phyloP scores from a whole-genome alignment of 768 basidiomycete genomes.

The Lactarius sp. region DNA sequence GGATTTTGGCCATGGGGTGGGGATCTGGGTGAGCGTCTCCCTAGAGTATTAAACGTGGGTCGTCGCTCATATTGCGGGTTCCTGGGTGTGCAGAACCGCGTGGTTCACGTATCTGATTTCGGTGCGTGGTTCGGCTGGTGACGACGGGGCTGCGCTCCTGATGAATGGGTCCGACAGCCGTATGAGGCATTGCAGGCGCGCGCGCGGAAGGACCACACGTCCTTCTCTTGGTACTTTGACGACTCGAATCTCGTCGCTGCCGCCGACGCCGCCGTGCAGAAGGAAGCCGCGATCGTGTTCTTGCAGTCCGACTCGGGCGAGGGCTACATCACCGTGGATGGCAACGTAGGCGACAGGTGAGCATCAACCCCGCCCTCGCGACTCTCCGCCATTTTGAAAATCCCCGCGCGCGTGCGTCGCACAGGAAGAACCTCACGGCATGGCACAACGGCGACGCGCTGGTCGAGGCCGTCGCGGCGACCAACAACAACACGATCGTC shows the following conservation, averaged over 20 bases:
- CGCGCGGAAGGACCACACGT: slow-evolving; percentile 39
- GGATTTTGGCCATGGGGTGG: slow-evolving; percentile 89
- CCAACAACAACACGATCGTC: too few relatives aligned
- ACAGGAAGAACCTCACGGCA: too few relatives aligned
- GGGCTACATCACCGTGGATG: slow-evolving; percentile 67
- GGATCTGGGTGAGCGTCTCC: slow-evolving; percentile 56
- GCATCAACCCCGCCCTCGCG: neutral
- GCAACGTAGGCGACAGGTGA: slow-evolving; percentile 60
- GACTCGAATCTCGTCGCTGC: slow-evolving; percentile 53
- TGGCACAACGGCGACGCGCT: too few relatives aligned
- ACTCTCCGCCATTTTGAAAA: too few relatives aligned
- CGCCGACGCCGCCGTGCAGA: slow-evolving; percentile 27
- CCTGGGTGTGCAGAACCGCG: slow-evolving; percentile 42
- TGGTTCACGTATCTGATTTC: slow-evolving; percentile 76
- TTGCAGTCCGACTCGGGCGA: slow-evolving; percentile 80
- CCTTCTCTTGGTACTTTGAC: slow-evolving; percentile 53
- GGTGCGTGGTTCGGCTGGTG: slow-evolving; percentile 35
- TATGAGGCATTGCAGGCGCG: slow-evolving; percentile 68
- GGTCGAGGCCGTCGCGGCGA: too few relatives aligned
- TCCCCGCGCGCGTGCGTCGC: too few relatives aligned
- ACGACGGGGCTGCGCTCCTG: too few relatives aligned
- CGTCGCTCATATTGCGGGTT: neutral
- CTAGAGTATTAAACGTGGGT: neutral
- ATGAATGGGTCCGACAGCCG: too few relatives aligned
- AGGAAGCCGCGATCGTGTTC: slow-evolving; percentile 72